These are phyloP conservation scores for Hura crepitans DNA, from an alignment of 441 rosid genomes.

Conservation along the genomic window DNA sequence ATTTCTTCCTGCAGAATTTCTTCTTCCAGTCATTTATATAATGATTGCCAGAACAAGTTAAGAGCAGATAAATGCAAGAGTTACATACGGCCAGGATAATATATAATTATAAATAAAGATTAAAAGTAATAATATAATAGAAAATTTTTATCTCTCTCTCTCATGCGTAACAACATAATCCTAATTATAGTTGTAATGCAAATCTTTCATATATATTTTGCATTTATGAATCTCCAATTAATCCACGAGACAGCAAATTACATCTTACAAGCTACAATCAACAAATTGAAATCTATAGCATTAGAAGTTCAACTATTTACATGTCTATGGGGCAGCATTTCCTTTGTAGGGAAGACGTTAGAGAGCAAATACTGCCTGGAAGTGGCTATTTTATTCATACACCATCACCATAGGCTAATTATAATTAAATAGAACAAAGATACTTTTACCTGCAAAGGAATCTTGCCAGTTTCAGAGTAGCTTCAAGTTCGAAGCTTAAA, in stretches of 20 bases:
- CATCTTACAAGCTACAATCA: not conserved
- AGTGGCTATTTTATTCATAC: not conserved
- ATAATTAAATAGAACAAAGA: not conserved
- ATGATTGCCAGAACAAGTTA: not conserved
- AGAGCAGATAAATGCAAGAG: not conserved
- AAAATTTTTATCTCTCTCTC: too few species aligned
- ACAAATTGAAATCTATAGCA: not conserved
- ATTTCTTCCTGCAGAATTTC: not conserved
- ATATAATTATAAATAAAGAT: not conserved
- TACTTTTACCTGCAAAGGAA: constrained; percentile 80
- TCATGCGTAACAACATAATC: not conserved
- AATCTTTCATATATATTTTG: not conserved
- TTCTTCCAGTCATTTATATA: not conserved
- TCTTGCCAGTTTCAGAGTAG: constrained; percentile 85
- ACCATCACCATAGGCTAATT: not conserved
- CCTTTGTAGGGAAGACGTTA: not conserved
- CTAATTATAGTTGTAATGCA: not conserved
- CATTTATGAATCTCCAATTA: not conserved
- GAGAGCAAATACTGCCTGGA: not conserved
- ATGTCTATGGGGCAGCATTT: not conserved
- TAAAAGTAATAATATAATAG: not conserved
- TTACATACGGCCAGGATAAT: not conserved
- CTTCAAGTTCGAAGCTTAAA: constrained; percentile 95
- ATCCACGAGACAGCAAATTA: not conserved
- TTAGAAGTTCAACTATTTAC: not conserved